Conservation (phyloP, 371 early-diverging fungal species). For the Lichtheimia ornata region DNA sequence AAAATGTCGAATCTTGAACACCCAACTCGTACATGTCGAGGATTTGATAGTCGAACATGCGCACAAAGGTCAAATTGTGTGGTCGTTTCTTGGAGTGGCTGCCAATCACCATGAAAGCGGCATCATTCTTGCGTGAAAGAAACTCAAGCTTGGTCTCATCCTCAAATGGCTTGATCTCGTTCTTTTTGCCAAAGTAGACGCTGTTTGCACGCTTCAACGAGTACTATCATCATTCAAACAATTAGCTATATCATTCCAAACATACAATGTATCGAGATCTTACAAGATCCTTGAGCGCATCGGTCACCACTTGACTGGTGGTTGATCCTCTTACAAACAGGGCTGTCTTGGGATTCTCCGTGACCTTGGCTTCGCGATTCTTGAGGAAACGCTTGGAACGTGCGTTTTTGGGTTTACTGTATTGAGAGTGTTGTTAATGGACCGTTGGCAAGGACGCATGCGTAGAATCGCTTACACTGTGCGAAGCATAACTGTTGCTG, state of each 20-base stretch:
- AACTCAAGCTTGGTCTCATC: conserved; percentile 91
- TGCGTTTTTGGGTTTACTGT: conserved; percentile 80
- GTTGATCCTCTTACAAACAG: conserved; percentile 86
- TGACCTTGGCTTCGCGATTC: conserved; percentile 87
- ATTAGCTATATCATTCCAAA: background rate
- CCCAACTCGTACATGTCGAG: conserved; percentile 96
- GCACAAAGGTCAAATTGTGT: conserved; percentile 86
- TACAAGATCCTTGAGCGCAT: conserved; percentile 90
- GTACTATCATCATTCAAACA: conserved; percentile 55
- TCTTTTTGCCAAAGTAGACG: conserved; percentile 88
- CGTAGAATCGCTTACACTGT: conserved; percentile 37
- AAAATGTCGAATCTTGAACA: conserved; percentile 64
- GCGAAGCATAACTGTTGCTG: conserved; percentile 37
- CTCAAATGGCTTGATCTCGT: conserved; percentile 96
- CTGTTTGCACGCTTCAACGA: conserved; percentile 90
- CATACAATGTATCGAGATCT: conserved; percentile 9
- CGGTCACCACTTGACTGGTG: conserved; percentile 83
- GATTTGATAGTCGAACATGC: conserved; percentile 91
- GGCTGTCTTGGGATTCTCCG: conserved; percentile 90
- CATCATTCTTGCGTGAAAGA: conserved; percentile 92
- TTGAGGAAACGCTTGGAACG: conserved; percentile 84
- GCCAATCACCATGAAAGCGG: conserved; percentile 86
- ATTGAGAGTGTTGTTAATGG: background rate
- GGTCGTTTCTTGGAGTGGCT: conserved; percentile 96
- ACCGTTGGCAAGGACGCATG: background rate